These are phyloP conservation scores for Mucor racemosus DNA, from an alignment of 371 early-diverging fungal genomes.

Conservation along the genomic window DNA sequence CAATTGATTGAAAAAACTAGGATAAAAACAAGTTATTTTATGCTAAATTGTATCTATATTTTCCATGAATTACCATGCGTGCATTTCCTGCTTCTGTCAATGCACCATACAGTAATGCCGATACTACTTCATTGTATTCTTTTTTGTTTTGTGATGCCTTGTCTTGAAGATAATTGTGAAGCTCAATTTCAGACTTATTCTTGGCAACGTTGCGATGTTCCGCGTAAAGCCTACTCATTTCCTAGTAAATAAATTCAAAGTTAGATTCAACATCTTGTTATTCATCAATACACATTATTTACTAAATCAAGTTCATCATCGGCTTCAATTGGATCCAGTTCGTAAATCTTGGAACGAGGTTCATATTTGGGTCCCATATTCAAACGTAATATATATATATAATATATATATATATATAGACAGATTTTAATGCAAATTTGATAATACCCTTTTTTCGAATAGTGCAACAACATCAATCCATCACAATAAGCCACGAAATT, in stretches of 20 bases:
- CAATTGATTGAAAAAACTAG: slow-evolving; percentile 62
- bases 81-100: slow-evolving; percentile 56
- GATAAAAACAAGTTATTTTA: background rate
- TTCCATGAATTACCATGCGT: slow-evolving; percentile 40
- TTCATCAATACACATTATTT: background rate
- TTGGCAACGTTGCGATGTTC: slow-evolving; percentile 44
- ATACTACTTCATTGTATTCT: slow-evolving; percentile 61
- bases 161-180: slow-evolving; percentile 70
- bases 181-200: slow-evolving; percentile 66
- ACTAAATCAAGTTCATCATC: slow-evolving; percentile 47
- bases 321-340: slow-evolving; percentile 36
- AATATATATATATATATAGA: no score
- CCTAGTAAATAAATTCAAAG: slow-evolving; percentile 34
- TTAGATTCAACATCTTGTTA: background rate
- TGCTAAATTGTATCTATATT: background rate
- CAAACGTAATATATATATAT: background rate
- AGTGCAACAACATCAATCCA: background rate
- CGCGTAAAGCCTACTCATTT: slow-evolving; percentile 53
- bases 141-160: slow-evolving; percentile 63
- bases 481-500: slow-evolving; percentile 11
- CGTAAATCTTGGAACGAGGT: slow-evolving; percentile 34
- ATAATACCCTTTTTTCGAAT: background rate
- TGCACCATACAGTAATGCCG: slow-evolving; percentile 70
- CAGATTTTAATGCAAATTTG: background rate
- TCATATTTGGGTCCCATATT: slow-evolving; percentile 8